Percentiles rank a stretch among this genome's conserved stretches.
These are phyloP conservation scores for Posidonia australis DNA, from an alignment of 106 monocot species.

Conservation along the genomic window DNA sequence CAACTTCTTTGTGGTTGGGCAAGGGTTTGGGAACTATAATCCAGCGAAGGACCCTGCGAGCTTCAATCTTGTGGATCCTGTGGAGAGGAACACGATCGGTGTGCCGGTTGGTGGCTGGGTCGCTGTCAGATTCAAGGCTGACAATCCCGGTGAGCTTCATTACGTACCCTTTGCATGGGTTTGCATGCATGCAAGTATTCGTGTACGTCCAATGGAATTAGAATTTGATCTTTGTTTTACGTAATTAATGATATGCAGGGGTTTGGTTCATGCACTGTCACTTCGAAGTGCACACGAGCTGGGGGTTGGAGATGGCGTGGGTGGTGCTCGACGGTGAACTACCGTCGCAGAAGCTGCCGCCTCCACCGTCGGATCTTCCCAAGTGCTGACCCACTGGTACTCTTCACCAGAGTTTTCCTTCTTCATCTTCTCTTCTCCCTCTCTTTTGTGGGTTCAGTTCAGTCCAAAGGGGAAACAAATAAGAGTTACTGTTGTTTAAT, in stretches of 20 bases:
- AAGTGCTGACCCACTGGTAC: no score
- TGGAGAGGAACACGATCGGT: constrained; percentile 14
- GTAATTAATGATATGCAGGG: no score
- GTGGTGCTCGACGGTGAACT: constrained; percentile 8
- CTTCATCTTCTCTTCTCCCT: no score
- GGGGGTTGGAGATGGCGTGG: constrained; percentile 13
- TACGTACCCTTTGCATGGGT: no score
- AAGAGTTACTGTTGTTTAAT: no score
- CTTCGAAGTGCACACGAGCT: constrained; percentile 12
- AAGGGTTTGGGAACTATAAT: constrained; percentile 11
- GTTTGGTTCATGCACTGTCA: constrained; percentile 25
- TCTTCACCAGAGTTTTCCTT: no score
- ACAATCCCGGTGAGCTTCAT: constrained; percentile 11
- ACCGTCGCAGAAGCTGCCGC: constrained; percentile 6
- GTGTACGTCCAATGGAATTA: neutral
- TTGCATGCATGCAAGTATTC: neutral
- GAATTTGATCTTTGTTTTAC: neutral
- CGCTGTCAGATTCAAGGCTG: constrained; percentile 12
- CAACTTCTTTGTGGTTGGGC: constrained; percentile 17
- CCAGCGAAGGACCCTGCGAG: constrained; percentile 5
- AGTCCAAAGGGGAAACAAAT: no score
- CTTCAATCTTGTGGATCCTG: constrained; percentile 13
- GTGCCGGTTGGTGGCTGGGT: constrained; percentile 13
- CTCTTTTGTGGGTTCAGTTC: no score
- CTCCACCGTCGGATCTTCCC: constrained; percentile 15